These are phyloP conservation scores for Phoma sp. DNA, from an alignment of 2,329 filamentous ascomycete genomes.

Conservation along the genomic window DNA sequence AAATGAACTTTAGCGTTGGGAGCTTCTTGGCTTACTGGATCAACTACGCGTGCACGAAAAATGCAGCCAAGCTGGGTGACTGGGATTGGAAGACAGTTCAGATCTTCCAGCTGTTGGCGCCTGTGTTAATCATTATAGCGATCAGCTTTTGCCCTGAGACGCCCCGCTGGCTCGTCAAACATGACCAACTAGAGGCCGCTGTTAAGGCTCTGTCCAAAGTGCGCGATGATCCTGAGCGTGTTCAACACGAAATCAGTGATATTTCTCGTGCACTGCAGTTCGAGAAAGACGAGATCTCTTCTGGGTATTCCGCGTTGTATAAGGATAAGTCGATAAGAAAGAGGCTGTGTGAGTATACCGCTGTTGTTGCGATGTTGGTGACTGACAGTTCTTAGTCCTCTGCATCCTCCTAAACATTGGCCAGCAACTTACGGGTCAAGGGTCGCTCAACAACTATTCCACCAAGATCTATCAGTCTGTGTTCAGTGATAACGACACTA, in stretches of 20 bases:
- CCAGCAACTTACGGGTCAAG: conserved; percentile 73
- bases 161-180: conserved; percentile 54
- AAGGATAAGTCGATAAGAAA: conserved; percentile 71
- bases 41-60: conserved; percentile 65
- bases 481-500: conserved; percentile 58
- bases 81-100: conserved; percentile 75
- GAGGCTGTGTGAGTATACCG: conserved; percentile 54
- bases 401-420: conserved; percentile 70
- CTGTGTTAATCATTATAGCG: conserved; percentile 63
- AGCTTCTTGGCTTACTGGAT: conserved; percentile 69
- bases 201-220: conserved; percentile 62
- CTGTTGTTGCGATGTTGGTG: neutral
- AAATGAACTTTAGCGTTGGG: conserved; percentile 55
- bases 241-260: conserved; percentile 67
- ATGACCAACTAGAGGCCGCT: conserved; percentile 64
- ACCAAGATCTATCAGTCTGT: conserved; percentile 73
- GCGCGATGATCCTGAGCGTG: conserved; percentile 66
- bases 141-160: conserved; percentile 60
- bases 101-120: conserved; percentile 71
- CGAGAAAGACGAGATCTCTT: conserved; percentile 69
- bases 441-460: conserved; percentile 72
- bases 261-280: conserved; percentile 72
- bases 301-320: conserved; percentile 68
- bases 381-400: conserved; percentile 42
- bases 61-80: conserved; percentile 62